Evolutionary conservation across 345 rosid genomes (phyloP), one percentile per base, ranked within the genome.

Genomic region (Camelina laxa): DNA sequence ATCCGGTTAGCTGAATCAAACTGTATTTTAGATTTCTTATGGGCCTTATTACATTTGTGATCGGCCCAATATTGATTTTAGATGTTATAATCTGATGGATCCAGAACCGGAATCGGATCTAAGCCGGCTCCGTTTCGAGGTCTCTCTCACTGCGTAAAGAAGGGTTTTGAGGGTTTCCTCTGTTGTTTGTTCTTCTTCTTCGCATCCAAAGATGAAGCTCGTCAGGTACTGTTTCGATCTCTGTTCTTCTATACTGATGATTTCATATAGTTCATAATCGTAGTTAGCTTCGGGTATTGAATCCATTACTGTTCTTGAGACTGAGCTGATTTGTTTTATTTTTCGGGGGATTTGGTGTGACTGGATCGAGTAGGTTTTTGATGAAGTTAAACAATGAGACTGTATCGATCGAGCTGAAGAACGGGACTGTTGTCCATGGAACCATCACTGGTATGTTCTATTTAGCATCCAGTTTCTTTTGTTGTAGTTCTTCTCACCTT

Each of bases 371-470:
- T 75, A 92, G 97, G 96, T 92, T 95, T 78, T 79, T 95, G 93
- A 95, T 95, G 99, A 95, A 95, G 86, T 53, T 95, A 79, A 95
- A 88, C 90, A 95, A 95, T 59, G 99, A 92, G 80, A 92, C 97
- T 51, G 97, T 92, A 6, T 92, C 97, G 66, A 89, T 95, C 64
- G 99, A 95, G 85, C 92, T 95, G 77, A 90, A 95, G 86, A 95
- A 95, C 30, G 97, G 97, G 69, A 92, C 97, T 56, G 83, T 90
- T 21, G 99, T 92, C 61, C 93, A 95, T 63, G 97, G 99, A 31
- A 95, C 97, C 73, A 89, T 95, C 70, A 92, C 92, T 82, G 99
- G 99, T 92, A 72, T 0, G 45, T 65, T 55, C 24, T 72, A 19
- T 27, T 16, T 55, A 31, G 63, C 45, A 65, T 53, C 24, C 21